phyloP scores from a whole-genome alignment of 345 rosid species.

The Reutealis trisperma region DNA sequence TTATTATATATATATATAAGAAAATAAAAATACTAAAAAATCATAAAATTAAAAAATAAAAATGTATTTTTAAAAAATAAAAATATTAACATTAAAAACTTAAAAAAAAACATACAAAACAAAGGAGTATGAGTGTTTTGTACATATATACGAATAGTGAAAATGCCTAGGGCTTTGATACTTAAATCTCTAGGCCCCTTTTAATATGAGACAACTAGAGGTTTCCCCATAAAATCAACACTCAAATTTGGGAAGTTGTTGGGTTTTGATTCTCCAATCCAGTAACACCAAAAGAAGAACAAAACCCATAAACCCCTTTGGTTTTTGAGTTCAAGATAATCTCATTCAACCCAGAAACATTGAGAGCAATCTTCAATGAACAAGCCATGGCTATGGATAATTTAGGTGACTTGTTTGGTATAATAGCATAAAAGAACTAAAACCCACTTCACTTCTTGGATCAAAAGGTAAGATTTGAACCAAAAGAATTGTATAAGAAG shows the following conservation, averaged over 20 bases:
- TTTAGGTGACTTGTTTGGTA: not conserved
- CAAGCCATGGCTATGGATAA: slow-evolving; percentile 30
- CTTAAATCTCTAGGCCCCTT: slow-evolving; percentile 30
- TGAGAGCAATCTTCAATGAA: slow-evolving; percentile 24
- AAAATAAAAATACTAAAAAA: no score
- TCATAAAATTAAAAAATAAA: no score
- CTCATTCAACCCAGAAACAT: slow-evolving; percentile 29
- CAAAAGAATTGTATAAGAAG: not conserved
- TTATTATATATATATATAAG: no score
- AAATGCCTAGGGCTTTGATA: slow-evolving; percentile 26
- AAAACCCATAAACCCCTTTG: slow-evolving; percentile 25
- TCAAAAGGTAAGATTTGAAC: not conserved
- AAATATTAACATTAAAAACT: no score
- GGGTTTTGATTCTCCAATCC: slow-evolving; percentile 27
- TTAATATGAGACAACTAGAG: slow-evolving; percentile 31
- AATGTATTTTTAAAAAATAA: no score
- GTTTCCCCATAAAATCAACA: slow-evolving; percentile 41
- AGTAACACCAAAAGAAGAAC: slow-evolving; percentile 23
- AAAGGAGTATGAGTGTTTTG: not conserved
- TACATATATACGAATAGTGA: slow-evolving; percentile 42
- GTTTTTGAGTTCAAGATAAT: slow-evolving; percentile 18
- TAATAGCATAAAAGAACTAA: not conserved
- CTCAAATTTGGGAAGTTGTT: slow-evolving; percentile 30
- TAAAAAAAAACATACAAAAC: not conserved
- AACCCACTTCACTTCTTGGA: not conserved